A percentile compares a stretch with the other conserved stretches of the same genome.
Evolutionary conservation across 352 stramenopile genomes (phyloP).

Genomic region (Pythium vanterpoolii): DNA sequence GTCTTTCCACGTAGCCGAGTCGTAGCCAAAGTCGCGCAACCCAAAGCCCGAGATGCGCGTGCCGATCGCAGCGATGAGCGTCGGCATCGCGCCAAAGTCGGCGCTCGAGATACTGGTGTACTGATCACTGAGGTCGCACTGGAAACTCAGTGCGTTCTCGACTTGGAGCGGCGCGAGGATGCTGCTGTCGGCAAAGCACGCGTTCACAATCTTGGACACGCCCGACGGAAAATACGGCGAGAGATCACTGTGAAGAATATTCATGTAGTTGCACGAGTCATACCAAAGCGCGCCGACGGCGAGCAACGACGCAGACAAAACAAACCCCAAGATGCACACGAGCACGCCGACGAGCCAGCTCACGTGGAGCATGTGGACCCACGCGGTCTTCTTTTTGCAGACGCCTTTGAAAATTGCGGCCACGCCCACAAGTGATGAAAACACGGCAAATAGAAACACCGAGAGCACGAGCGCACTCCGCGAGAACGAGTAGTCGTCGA

Average conservation of each 20-base stretch:
- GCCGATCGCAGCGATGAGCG: constrained; percentile 44
- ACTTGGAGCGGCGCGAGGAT: constrained; percentile 57
- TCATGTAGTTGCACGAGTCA: constrained; percentile 82
- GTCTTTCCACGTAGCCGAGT: constrained; percentile 43
- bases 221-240: constrained; percentile 65
- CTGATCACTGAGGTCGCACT: constrained; percentile 62
- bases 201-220: constrained; percentile 53
- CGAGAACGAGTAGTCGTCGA: constrained; percentile 76
- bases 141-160: constrained; percentile 47
- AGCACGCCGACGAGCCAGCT: constrained; percentile 72
- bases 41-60: constrained; percentile 45
- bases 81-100: constrained; percentile 36
- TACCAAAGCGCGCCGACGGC: constrained; percentile 77
- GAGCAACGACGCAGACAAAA: constrained; percentile 64
- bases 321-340: constrained; percentile 78
- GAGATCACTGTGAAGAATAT: constrained; percentile 68
- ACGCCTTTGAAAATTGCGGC: constrained; percentile 75
- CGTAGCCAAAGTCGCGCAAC: constrained; percentile 62
- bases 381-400: constrained; percentile 68
- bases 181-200: constrained; percentile 69
- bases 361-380: constrained; percentile 73
- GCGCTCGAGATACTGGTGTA: constrained; percentile 41
- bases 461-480: constrained; percentile 68
- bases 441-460: constrained; percentile 71
- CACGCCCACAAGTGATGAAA: constrained; percentile 60